Percentiles rank a stretch among this genome's conserved stretches.
Evolutionary conservation across 805 yeast genomes (phyloP).

Genomic region (Candida arabinofermentans): DNA sequence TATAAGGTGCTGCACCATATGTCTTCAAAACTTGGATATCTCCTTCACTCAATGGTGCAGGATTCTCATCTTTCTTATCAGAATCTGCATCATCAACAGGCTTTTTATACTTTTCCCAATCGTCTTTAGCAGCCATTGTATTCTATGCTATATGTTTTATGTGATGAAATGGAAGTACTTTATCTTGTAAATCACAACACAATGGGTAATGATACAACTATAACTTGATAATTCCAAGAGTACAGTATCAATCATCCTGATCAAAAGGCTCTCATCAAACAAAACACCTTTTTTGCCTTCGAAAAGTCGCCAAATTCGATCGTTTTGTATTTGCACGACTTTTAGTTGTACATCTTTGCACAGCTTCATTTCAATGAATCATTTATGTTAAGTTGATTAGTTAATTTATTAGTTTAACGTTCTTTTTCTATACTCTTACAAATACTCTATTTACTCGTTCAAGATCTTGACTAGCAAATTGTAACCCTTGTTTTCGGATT

Average conservation of each 20-base stretch:
- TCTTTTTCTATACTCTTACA: too few species aligned
- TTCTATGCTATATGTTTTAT: not conserved
- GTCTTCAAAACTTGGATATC: constrained; percentile 97
- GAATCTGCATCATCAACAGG: constrained; percentile 60
- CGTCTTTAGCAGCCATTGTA: constrained; percentile 91
- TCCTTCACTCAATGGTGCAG: constrained; percentile 87
- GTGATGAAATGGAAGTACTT: not conserved
- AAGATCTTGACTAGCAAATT: constrained; percentile 41
- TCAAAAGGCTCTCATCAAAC: not conserved
- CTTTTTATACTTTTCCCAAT: constrained; percentile 96
- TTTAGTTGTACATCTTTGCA: constrained; percentile 3
- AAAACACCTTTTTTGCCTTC: constrained; percentile 16
- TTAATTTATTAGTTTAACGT: too few species aligned
- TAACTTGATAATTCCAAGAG: too few species aligned
- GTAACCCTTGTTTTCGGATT: constrained; percentile 57
- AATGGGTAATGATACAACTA: too few species aligned
- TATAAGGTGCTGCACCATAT: constrained; percentile 97
- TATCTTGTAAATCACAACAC: too few species aligned
- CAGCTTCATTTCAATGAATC: too few species aligned
- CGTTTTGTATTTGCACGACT: not conserved
- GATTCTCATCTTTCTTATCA: constrained; percentile 60
- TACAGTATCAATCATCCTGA: not conserved
- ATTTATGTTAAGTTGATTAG: too few species aligned
- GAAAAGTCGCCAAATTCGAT: constrained; percentile 1
- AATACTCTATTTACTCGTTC: not conserved